Evolutionary conservation across 495 filamentous ascomycete genomes (phyloP).

Genomic region (Paragyromitra xinjiangensis): DNA sequence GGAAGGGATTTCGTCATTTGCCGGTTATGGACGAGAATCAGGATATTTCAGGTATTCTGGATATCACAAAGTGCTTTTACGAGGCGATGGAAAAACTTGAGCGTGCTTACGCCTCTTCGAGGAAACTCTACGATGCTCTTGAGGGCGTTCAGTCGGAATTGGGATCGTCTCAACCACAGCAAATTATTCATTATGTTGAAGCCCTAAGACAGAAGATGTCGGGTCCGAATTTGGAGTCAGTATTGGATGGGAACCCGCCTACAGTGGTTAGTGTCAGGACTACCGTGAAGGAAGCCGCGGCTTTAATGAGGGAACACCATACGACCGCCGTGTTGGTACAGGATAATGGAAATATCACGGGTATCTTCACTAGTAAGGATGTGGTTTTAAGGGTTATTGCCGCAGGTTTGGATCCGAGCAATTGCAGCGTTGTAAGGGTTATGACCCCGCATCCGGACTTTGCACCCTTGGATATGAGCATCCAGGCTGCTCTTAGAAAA

Average conservation of each 20-base stretch:
- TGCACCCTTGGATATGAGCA: conserved; percentile 98
- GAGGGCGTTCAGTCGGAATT: conserved; percentile 99
- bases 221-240: conserved; percentile 92
- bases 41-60: conserved; percentile 96
- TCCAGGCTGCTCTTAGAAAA: conserved; percentile 95
- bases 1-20: conserved; percentile 96
- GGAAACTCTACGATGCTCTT: conserved; percentile 94
- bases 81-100: conserved; percentile 99
- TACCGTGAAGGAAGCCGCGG: conserved; percentile 92
- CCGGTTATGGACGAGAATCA: conserved; percentile 99
- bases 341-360: conserved; percentile 95
- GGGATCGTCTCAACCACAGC: conserved; percentile 93
- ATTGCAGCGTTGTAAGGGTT: conserved; percentile 95
- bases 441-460: conserved; percentile 99
- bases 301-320: conserved; percentile 97
- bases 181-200: conserved; percentile 98
- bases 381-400: conserved; percentile 98
- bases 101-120: conserved; percentile 92
- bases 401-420: conserved; percentile 90
- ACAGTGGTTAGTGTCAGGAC: conserved; percentile 95
- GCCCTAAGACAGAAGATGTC: conserved; percentile 96
- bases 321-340: conserved; percentile 96
- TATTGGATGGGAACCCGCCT: conserved; percentile 88
- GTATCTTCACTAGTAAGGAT: conserved; percentile 99
- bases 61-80: conserved; percentile 99